These are phyloP conservation scores for Sclerotinia glacialis DNA, from an alignment of 2,329 filamentous ascomycete species.

Conservation along the genomic window DNA sequence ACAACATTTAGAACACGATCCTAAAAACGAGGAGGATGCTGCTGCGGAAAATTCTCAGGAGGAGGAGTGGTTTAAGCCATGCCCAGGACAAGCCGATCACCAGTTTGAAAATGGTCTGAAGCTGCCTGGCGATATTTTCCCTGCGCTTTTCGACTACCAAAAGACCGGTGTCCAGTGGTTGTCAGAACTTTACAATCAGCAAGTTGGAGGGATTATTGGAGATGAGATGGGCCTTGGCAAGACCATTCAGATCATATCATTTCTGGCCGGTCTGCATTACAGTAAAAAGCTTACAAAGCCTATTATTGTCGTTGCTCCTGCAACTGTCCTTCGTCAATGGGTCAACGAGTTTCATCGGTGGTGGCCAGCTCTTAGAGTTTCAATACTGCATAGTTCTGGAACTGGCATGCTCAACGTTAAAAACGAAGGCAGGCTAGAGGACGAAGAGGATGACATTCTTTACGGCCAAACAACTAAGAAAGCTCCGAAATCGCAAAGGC, in stretches of 20 bases:
- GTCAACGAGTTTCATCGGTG: slow-evolving; percentile 97
- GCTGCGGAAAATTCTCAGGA: slow-evolving; percentile 45
- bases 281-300: slow-evolving; percentile 82
- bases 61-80: slow-evolving; percentile 77
- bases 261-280: slow-evolving; percentile 83
- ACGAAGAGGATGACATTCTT: slow-evolving; percentile 49
- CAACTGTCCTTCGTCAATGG: slow-evolving; percentile 95
- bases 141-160: slow-evolving; percentile 92
- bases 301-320: slow-evolving; percentile 87
- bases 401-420: slow-evolving; percentile 90
- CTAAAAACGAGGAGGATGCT: slow-evolving; percentile 45
- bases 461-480: slow-evolving; percentile 44
- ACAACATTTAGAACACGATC: slow-evolving; percentile 40
- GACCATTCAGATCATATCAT: slow-evolving; percentile 69
- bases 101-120: slow-evolving; percentile 69
- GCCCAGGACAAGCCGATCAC: slow-evolving; percentile 77
- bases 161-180: slow-evolving; percentile 97
- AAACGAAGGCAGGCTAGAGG: slow-evolving; percentile 58
- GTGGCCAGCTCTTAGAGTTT: slow-evolving; percentile 98
- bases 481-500: slow-evolving; percentile 57
- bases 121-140: slow-evolving; percentile 88
- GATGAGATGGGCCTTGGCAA: slow-evolving; percentile 99
- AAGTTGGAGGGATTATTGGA: slow-evolving; percentile 89
- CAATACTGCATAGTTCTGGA: slow-evolving; percentile 90
- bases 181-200: slow-evolving; percentile 83